Evolutionary conservation across 352 stramenopile genomes (phyloP), one percentile per base, ranked within the genome.

Genomic region (Halophytophthora batemanensis): DNA sequence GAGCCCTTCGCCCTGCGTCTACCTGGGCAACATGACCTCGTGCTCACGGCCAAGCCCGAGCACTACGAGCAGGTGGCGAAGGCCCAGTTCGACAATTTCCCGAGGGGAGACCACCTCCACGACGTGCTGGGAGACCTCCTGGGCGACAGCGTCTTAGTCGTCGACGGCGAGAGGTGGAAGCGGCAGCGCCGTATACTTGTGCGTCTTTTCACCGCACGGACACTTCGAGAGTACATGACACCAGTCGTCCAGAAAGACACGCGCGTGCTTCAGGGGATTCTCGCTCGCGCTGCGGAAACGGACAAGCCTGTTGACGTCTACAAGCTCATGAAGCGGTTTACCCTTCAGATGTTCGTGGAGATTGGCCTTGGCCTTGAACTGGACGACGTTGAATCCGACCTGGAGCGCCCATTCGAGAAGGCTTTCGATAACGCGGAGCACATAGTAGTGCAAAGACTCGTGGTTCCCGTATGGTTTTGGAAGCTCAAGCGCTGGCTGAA

Each of bases 401-500:
- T 43, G 33, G 49, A 29, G 6, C 44, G 29, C 13, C 35, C 29
- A 33, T 49, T 48, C 29, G 38, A 61, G 37, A 22, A n/a, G 6
- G 47, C 47, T 22, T 68, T 68, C 22, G 60, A 68, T 23, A 33
- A 61, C 52, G 60, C 60, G 4, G 54, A 68, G 28, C 41, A 45
- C 7, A 64, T 68, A 22, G 35, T 28, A n/a, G 45, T 38, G 6
- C 19, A 37, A 11, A 34, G 61, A 12, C 50, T 59, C 19, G 52
- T 44, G 14, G 33, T 36, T 34, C 56, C 61, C 15, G 28, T 25
- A 19, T 55, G 45, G 46, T 25, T 65, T 6, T 65, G 56, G 61
- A 69, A 59, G 17, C 41, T 69, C 35, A 58, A 69, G 19, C 50
- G 56, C 6, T 62, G 56, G 56, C n/a, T 58, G 1, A 53, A 54